Conservation (phyloP, 768 basidiomycete genomes). For the Lyophyllum semitale region DNA sequence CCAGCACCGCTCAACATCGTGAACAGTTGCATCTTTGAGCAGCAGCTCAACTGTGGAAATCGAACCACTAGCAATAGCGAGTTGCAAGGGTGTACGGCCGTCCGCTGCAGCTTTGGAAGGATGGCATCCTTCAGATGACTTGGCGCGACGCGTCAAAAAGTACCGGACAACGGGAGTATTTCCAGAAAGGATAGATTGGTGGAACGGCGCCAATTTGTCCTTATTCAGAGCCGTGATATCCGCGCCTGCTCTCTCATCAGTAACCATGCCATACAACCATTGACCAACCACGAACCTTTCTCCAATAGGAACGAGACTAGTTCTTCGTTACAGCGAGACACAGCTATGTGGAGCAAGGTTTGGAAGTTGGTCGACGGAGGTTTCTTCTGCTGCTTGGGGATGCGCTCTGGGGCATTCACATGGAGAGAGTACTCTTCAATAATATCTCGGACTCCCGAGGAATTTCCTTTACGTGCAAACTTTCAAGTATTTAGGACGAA, state of each 20-base stretch:
- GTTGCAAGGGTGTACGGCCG: constrained; percentile 36
- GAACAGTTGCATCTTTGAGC: constrained; percentile 39
- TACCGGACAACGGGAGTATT: constrained; percentile 33
- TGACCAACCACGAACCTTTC: constrained; percentile 25
- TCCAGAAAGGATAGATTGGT: constrained; percentile 33
- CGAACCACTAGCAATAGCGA: constrained; percentile 32
- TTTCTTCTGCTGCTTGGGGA: constrained; percentile 22
- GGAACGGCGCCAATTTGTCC: constrained; percentile 34
- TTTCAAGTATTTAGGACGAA: constrained; percentile 7
- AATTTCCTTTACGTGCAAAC: constrained; percentile 27
- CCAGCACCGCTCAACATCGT: constrained; percentile 39
- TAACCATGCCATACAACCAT: neutral
- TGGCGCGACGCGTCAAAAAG: constrained; percentile 32
- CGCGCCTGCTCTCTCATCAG: constrained; percentile 27
- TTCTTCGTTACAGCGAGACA: constrained; percentile 29
- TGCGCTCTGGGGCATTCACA: constrained; percentile 31
- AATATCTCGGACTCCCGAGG: constrained; percentile 24
- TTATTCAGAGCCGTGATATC: constrained; percentile 30
- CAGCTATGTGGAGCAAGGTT: constrained; percentile 38
- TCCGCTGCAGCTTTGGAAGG: constrained; percentile 36
- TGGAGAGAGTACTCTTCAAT: constrained; percentile 32
- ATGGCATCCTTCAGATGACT: constrained; percentile 32
- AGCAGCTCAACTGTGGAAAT: constrained; percentile 32
- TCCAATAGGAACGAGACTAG: constrained; percentile 35
- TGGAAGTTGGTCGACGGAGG: constrained; percentile 22